Base-by-base conservation (phyloP, 306 rosid genomes). In the Quercus parvula region DNA sequence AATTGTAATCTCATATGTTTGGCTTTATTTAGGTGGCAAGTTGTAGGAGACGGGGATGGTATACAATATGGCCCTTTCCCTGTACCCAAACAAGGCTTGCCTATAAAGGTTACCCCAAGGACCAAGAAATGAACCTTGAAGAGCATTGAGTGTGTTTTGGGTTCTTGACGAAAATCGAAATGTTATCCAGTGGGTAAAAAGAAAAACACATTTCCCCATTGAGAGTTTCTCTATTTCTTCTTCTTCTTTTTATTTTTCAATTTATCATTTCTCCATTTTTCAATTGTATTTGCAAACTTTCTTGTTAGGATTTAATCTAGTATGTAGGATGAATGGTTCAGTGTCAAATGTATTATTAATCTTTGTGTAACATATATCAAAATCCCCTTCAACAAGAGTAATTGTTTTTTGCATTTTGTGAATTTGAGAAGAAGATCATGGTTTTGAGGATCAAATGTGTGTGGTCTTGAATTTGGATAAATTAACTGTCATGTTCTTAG, bases 61-160 rank as follows among this genome's bases (percentile, higher is more conserved):
- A 90, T 94, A 72, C 94, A 94, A 46, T 94, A 94, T 57, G 92
- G 90, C 55, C 98, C 98, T 79, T 94, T 94, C 82, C 98, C 98
- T 0, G 97, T 94, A 79, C 98, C 98, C 64, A 93, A 92, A 79
- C 90, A 83, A 14, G 98, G 98, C 20, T 88, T 94, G 51, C 98
- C 94, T 15, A 70, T 92, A 51, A 92, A 85, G 78, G 87, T 92
- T 75, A 80, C 57, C 22, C 79, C 75, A 2, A 91, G 88, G 81
- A 87, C 67, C 30, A 86, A 79, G 83, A 83, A 83, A 72, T 75
- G 56, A 31, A 79, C 67, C 52, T 18, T 84, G 75, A 81, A 77
- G 63, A 51, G 76, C 24, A 17, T 67, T 24, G 35, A 20, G 78
- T 69, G 66, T 49, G 59, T 73, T 73, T 11, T 18, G 78, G 67